Base-by-base conservation (phyloP, 352 stramenopile species). In the Bremia lactucae region DNA sequence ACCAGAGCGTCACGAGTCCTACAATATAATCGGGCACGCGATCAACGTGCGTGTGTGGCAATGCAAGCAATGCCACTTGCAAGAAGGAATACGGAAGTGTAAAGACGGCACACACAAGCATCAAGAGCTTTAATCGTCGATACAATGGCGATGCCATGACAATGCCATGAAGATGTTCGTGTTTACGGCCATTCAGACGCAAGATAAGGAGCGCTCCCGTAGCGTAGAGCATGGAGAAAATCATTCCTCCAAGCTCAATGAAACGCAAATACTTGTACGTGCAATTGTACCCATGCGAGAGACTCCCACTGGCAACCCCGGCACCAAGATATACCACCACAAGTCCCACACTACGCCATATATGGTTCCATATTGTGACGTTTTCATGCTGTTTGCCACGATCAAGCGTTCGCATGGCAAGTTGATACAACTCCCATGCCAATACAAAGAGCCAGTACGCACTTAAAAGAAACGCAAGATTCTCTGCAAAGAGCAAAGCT, bases 131-230 rank as follows among this genome's bases (percentile, higher is more conserved):
- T 41, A 87, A 65, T 15, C 74, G 51, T 7, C 55, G 48, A 36
- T 87, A 87, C 9, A 87, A 46, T 31, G 74, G 74, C 26, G 74
- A 87, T 13, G 69, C 62, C 60, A 77, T 67, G 21, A 87, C 52
- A 5, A 78, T 59, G 20, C 72, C 72, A 35, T 87, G 71, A 20
- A 84, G 68, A 50, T 82, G 70, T 48, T 87, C 73, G 33, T 82
- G 66, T 36, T 84, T 81, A 15, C 72, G 54, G 6, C 73, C 73
- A 11, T 61, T 69, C 19, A 63, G 59, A 10, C 60, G 36, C 16
- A 84, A 46, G 19, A 66, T 46, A 2, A 79, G 36, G 2, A 84
- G 49, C 10, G 68, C 59, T 4, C 48, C 60, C 2, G 56, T 57
- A 0, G 68, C 58, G 33, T 76, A 77, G 11, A 80, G 28, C 0